Evolutionary conservation across 192 early-diverging fungal genomes (phyloP).

Genomic region (Backusella circina): DNA sequence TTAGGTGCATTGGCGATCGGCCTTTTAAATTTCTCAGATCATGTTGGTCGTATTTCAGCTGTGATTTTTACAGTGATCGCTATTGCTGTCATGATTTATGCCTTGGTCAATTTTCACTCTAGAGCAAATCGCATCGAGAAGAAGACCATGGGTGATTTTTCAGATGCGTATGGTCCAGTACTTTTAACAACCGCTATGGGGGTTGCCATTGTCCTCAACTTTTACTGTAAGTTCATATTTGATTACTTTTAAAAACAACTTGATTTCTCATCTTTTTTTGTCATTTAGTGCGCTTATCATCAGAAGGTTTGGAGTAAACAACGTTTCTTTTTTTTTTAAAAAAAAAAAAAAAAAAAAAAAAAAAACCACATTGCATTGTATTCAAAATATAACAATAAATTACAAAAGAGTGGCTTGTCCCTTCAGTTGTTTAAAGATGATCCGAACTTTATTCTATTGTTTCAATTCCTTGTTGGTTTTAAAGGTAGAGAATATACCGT

Average conservation of each 20-base stretch:
- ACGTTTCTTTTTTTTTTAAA: too few relatives aligned
- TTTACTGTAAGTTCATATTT: slow-evolving; percentile 50
- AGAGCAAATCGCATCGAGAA: slow-evolving; percentile 64
- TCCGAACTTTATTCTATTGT: too few relatives aligned
- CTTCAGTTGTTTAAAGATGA: too few relatives aligned
- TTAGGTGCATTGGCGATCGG: slow-evolving; percentile 69
- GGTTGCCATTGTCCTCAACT: slow-evolving; percentile 65
- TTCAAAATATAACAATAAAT: too few relatives aligned
- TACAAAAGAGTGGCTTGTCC: too few relatives aligned
- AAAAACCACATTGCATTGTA: too few relatives aligned
- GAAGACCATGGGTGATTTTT: slow-evolving; percentile 66
- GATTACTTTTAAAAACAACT: background rate
- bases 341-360: too few relatives aligned
- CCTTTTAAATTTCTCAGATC: slow-evolving; percentile 77
- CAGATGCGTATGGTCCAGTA: slow-evolving; percentile 69
- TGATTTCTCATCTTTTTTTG: background rate
- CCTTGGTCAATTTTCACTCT: slow-evolving; percentile 70
- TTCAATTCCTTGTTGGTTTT: too few relatives aligned
- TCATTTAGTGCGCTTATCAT: background rate
- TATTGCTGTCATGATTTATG: slow-evolving; percentile 74
- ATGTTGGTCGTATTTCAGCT: slow-evolving; percentile 59
- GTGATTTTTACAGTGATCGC: slow-evolving; percentile 65
- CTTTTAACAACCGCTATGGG: slow-evolving; percentile 63
- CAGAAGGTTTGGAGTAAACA: background rate
- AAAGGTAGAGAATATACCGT: too few relatives aligned